phyloP scores from a whole-genome alignment of 1,284 basidiomycete genomes.

The Fomes fomentarius region DNA sequence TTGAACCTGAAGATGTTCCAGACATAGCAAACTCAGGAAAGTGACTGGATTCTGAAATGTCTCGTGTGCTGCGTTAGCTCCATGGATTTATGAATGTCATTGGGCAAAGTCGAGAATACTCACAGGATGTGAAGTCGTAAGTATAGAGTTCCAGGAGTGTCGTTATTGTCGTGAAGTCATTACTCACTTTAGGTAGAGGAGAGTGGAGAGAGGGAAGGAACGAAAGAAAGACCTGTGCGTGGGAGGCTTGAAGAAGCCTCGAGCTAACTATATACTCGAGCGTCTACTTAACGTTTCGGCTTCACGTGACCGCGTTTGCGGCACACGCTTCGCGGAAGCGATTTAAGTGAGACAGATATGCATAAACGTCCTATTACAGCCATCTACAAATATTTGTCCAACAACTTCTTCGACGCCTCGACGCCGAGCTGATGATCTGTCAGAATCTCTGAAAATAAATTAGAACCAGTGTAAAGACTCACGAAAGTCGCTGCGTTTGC shows the following conservation, averaged over 20 bases:
- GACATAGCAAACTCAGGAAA: not conserved
- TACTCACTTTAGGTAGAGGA: constrained; percentile 15
- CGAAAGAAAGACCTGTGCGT: constrained; percentile 8
- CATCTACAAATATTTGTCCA: constrained; percentile 30
- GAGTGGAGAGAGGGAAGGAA: not conserved
- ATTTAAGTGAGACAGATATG: too few species aligned
- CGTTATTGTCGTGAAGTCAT: constrained; percentile 20
- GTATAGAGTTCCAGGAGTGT: constrained; percentile 9
- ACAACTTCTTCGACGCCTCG: constrained; percentile 34
- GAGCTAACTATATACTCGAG: constrained; percentile 11
- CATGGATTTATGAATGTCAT: too few species aligned
- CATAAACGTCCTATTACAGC: too few species aligned
- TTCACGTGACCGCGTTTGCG: constrained; percentile 20
- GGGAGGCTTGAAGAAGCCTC: constrained; percentile 5
- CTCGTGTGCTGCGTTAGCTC: too few species aligned
- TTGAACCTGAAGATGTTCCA: not conserved
- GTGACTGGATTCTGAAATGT: not conserved
- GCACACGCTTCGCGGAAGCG: constrained; percentile 1
- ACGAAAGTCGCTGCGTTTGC: constrained; percentile 97
- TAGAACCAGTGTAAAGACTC: constrained; percentile 50
- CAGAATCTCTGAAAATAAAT: not conserved
- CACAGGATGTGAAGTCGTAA: constrained; percentile 12
- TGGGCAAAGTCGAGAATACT: constrained; percentile 3
- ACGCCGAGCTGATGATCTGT: constrained; percentile 30
- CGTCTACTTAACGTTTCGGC: not conserved